Evolutionary conservation across 148 eudicot species (phyloP).

Genomic region (Vaccinium macrocarpon): DNA sequence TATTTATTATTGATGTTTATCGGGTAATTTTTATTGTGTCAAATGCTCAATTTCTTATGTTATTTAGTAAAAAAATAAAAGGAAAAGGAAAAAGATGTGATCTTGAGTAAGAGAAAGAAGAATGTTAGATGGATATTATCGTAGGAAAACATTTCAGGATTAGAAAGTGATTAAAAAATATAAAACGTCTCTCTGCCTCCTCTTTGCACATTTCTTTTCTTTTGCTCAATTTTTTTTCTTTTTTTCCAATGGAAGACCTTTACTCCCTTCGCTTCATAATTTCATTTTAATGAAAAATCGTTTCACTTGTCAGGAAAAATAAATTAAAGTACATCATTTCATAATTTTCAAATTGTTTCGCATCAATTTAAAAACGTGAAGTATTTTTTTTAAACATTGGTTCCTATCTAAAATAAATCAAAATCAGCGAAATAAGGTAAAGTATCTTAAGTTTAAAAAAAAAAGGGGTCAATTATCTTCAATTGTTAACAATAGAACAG

Average conservation of each 20-base stretch:
- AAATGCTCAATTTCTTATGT: neutral
- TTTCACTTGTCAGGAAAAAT: neutral
- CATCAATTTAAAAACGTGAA: neutral
- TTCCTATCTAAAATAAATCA: neutral
- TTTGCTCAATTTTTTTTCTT: no score
- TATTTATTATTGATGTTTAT: no score
- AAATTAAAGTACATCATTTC: neutral
- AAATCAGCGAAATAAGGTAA: no score
- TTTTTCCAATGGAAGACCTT: no score
- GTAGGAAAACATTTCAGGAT: neutral
- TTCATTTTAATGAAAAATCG: no score
- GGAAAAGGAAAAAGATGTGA: neutral
- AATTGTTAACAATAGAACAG: neutral
- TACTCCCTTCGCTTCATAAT: neutral
- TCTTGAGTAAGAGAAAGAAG: no score
- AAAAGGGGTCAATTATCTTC: neutral
- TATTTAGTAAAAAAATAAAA: neutral
- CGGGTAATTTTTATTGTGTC: neutral
- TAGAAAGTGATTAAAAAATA: no score
- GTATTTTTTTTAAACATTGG: neutral
- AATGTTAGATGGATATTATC: neutral
- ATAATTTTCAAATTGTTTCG: neutral
- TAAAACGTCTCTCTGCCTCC: neutral
- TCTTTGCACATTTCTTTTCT: neutral
- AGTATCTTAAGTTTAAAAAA: neutral